Evolutionary conservation across 495 filamentous ascomycete genomes (phyloP).

Genomic region (Penicillium pulvis): DNA sequence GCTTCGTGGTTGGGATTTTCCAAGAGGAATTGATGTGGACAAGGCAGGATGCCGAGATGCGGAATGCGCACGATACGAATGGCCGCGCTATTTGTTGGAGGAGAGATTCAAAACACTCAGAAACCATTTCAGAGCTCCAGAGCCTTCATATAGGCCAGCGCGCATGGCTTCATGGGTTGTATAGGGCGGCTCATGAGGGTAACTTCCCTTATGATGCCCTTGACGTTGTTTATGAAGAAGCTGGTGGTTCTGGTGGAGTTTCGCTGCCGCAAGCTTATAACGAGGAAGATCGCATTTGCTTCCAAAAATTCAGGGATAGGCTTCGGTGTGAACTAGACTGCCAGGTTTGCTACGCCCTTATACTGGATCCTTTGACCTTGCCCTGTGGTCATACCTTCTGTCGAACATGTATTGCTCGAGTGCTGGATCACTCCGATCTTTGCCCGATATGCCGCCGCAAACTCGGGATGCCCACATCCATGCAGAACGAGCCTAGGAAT

Average conservation of each 20-base stretch:
- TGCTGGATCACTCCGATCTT: slow-evolving; percentile 71
- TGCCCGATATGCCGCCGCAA: slow-evolving; percentile 78
- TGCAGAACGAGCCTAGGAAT: slow-evolving; percentile 61
- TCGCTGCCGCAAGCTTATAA: slow-evolving; percentile 42
- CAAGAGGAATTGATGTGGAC: slow-evolving; percentile 41
- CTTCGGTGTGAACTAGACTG: slow-evolving; percentile 76
- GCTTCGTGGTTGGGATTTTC: slow-evolving; percentile 61
- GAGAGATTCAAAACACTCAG: slow-evolving; percentile 19
- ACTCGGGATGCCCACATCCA: slow-evolving; percentile 61
- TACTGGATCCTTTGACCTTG: slow-evolving; percentile 80
- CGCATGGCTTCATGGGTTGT: slow-evolving; percentile 33
- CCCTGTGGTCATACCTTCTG: slow-evolving; percentile 90
- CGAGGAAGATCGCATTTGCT: slow-evolving; percentile 51
- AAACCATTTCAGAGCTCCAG: slow-evolving; percentile 2
- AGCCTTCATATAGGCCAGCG: slow-evolving; percentile 18
- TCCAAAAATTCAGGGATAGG: slow-evolving; percentile 60
- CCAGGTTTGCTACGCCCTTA: slow-evolving; percentile 79
- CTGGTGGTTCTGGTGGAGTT: slow-evolving; percentile 16
- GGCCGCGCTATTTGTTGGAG: slow-evolving; percentile 46
- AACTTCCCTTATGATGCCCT: slow-evolving; percentile 36
- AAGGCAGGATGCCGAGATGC: slow-evolving; percentile 5
- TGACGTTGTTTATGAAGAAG: slow-evolving; percentile 54
- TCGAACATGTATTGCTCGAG: slow-evolving; percentile 70
- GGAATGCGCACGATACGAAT: slow-evolving; percentile 38
- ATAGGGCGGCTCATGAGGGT: slow-evolving; percentile 34